Base-by-base conservation (phyloP, 1,139 yeast genomes). In the Debaryomyces psychrophilus region DNA sequence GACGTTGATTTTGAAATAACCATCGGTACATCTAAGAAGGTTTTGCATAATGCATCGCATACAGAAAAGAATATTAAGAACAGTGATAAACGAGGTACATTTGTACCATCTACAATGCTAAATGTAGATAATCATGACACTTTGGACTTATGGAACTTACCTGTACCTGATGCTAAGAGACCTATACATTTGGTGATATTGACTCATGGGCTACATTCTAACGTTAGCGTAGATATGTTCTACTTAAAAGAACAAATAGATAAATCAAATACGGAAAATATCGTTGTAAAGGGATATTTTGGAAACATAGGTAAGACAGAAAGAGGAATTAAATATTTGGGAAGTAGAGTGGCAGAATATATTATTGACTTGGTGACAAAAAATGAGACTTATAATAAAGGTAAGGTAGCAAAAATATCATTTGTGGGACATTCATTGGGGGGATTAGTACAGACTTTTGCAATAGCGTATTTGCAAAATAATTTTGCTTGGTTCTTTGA, bases 371-470 rank as follows among this genome's bases (percentile, higher is more conserved):
- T 86, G 45, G 73, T 87, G 1, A 62, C 66, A 4, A 67, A 68
- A 33, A 73, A 77, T 38, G 65, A 65, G 25, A 48, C 48, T 4
- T 62, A 66, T 34, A 65, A 63, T 39, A 50, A 64, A 36, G 65
- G 66, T 2, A 68, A 71, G 38, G 79, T 87, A 1, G 61, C 64
- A 1, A 83, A 81, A 56, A 83, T 93, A 2, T 90, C 98, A 1
- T 92, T 93, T 57, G 74, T 95, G 29, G 96, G 93, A 1, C 99
- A 93, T 65, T 92, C 98, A 0, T 69, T 93, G 27, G 99, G 99
- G 27, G 99, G 99, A 0, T 71, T 89, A 37, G 85, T 87, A 3
- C 98, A 93, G 65, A 82, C 95, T 0, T 93, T 90, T 71, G 95
- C 98, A 1, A 79, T 93, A 37, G 96, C 97, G 0, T 90, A 90